Base-by-base conservation (phyloP, 495 filamentous ascomycete genomes). In the Podospora appendiculata region DNA sequence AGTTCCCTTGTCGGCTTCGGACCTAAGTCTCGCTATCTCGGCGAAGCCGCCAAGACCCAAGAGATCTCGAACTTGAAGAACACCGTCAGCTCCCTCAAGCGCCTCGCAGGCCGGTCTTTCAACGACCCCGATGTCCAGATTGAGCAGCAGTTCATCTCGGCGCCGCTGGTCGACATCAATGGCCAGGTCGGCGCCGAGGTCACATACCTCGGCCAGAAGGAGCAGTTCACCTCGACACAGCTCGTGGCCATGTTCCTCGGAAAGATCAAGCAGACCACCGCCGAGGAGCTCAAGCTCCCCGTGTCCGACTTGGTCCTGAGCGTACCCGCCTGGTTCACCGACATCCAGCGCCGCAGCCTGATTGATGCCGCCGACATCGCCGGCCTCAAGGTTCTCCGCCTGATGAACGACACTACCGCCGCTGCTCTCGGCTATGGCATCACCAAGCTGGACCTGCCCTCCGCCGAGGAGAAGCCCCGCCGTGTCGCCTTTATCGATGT, bases 51-150 rank as follows among this genome's bases (percentile, higher is more conserved):
- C 50, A 97, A 97, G 81, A 97, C 91, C 58, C 92, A 95, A 77
- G 94, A 97, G 77, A 92, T 95, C 64, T 96, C 92, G 57, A 99
- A 99, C 75, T 80, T 99, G 58, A 99, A 96, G 79, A 99, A 97
- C 79, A 99, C 93, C 48, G 88, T 97, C 71, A 76, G 82, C 68
- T 91, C 83, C 57, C 80, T 99, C 51, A 95, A 96, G 77, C 86
- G 93, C 62, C 80, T 99, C 49, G 84, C 87, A 63, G 93, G 93
- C 59, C 88, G 93, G 60, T 77, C 79, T 36, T 76, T 89, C 69
- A 84, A 81, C 60, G 93, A 99, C 66, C 90, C 91, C 61, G 93
- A 99, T 78, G 77, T 96, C 50, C 76, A 89, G 67, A 79, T 91
- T 59, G 93, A 99, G 80, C 83, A 91, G 72, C 77, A 94, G 62